These are phyloP conservation scores for Aleurites moluccanus DNA, from an alignment of 441 rosid genomes.

Conservation along the genomic window DNA sequence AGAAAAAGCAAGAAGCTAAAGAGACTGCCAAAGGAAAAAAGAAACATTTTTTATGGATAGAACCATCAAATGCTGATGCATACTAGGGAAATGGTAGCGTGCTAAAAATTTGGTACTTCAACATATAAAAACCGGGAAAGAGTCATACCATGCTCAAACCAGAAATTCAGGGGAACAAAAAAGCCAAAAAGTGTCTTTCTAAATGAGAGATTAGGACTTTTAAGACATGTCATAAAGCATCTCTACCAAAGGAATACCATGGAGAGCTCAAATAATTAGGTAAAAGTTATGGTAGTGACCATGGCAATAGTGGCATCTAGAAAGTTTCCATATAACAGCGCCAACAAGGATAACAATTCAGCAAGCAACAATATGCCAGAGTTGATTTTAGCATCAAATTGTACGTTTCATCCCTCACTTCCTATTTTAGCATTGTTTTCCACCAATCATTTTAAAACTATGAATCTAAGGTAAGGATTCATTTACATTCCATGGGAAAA, in stretches of 20 bases:
- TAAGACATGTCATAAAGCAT: background rate
- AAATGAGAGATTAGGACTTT: background rate
- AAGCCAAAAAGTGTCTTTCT: background rate
- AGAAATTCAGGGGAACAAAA: background rate
- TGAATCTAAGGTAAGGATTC: background rate
- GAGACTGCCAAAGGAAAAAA: background rate
- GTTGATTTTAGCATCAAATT: background rate
- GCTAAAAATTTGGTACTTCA: background rate
- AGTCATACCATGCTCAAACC: background rate
- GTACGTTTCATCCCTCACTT: background rate
- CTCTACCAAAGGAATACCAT: background rate
- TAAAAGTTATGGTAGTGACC: background rate
- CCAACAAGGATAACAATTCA: background rate
- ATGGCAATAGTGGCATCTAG: background rate
- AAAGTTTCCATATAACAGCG: background rate
- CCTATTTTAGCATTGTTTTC: background rate
- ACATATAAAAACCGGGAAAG: background rate
- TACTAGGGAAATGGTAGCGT: background rate
- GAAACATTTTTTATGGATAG: background rate
- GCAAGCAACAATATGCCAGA: background rate
- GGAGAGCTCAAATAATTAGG: too few relatives aligned
- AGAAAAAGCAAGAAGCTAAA: slow-evolving; percentile 6
- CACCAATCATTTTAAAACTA: background rate
- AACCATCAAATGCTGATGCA: background rate
- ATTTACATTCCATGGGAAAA: background rate